Base-by-base conservation (phyloP, 192 early-diverging fungal species). In the Neocallimastix lanati region DNA sequence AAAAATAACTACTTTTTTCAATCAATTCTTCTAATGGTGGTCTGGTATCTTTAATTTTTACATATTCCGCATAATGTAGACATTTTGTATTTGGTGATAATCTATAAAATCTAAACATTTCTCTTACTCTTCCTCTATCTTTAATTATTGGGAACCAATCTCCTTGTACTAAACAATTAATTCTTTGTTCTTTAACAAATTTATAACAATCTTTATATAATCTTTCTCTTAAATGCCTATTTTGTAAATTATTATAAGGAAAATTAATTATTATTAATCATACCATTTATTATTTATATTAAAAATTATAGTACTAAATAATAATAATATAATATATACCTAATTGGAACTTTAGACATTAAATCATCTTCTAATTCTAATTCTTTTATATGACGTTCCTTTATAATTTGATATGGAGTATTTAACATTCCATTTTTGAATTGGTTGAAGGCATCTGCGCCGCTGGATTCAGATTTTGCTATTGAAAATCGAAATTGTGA, bases 1-100 rank as follows among this genome's bases (percentile, higher is more conserved):
- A 33, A 6, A 6, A 33, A 33, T 33, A 33, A 33, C 77, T 83
- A 92, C 91, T 86, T 77, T 85, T 88, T 76, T 93, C 84, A 0
- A 81, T 80, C 16, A 93, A 81, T 27, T 85, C 82, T 33, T 89
- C 82, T 36, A 85, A 27, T 16, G 28, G 29, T 14, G 87, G 88
- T 77, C 78, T 82, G 13, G 84, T 76, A 21, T 81, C 81, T 13
- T 82, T 29, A 76, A 84, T 83, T 16, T 88, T 87, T 7, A 79
- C 27, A 81, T 92, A 93, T 30, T 93, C 92, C 27, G 86, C 92
- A 82, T 90, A 92, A 78, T 92, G 90, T 12, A 93, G 76, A 76
- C 82, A 82, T 40, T 92, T 89, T 14, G 83, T 83, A 77, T 90
- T 89, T 12, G 86, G 84, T 79, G 87, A 87, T 1, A 93, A 79